phyloP scores from a whole-genome alignment of 2,329 filamentous ascomycete genomes.

The Fusarium xylarioides region DNA sequence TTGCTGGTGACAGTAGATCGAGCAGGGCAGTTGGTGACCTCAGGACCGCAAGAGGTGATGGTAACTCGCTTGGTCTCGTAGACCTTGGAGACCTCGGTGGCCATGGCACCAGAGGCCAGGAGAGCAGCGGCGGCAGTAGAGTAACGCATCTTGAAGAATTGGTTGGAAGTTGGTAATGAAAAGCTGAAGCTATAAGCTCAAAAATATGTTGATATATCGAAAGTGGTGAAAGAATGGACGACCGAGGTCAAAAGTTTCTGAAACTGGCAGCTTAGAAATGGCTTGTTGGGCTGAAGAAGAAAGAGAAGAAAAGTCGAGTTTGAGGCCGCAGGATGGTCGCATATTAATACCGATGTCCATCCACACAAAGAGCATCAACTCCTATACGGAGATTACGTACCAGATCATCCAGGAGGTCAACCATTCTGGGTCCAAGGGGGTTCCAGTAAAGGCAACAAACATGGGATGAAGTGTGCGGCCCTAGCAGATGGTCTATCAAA shows the following conservation, averaged over 20 bases:
- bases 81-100: slow-evolving; percentile 56
- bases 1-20: slow-evolving; percentile 35
- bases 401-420: slow-evolving; percentile 23
- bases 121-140: slow-evolving; percentile 57
- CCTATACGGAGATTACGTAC: slow-evolving; percentile 42
- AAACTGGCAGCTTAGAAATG: slow-evolving; percentile 51
- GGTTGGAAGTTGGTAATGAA: slow-evolving; percentile 35
- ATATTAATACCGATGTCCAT: slow-evolving; percentile 57
- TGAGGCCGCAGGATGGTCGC: slow-evolving; percentile 48
- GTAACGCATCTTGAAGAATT: slow-evolving; percentile 70
- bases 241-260: slow-evolving; percentile 63
- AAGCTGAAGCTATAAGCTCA: slow-evolving; percentile 40
- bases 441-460: slow-evolving; percentile 31
- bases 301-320: slow-evolving; percentile 39
- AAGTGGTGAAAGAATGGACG: slow-evolving; percentile 61
- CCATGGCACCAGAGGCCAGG: slow-evolving; percentile 52
- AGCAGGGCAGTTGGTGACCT: slow-evolving; percentile 44
- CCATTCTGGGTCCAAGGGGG: slow-evolving; percentile 36
- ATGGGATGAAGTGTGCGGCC: slow-evolving; percentile 38
- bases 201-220: slow-evolving; percentile 41
- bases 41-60: slow-evolving; percentile 65
- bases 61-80: slow-evolving; percentile 68
- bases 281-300: slow-evolving; percentile 56
- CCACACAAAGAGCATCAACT: slow-evolving; percentile 24
- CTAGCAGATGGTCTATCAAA: slow-evolving; percentile 36